Conservation (phyloP, 1,139 yeast species). For the Yamadazyma trypodendri region DNA sequence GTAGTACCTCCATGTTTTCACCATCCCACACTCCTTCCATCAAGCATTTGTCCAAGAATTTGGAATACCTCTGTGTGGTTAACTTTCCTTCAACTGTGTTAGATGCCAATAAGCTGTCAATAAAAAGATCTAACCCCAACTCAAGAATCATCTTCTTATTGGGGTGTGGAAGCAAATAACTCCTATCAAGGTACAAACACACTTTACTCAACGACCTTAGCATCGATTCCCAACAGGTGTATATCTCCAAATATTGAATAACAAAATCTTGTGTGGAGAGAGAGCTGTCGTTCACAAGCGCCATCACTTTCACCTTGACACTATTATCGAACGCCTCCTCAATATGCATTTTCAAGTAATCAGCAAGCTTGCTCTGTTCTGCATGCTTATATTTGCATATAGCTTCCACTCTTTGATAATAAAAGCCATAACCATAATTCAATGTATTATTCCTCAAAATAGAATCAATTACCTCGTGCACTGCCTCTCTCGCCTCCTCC, state of each 20-base stretch:
- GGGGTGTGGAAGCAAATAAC: conserved; percentile 34
- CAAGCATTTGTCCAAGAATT: conserved; percentile 10
- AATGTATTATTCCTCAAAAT: conserved; percentile 21
- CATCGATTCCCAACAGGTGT: conserved; percentile 26
- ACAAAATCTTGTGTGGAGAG: conserved; percentile 7
- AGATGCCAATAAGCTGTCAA: conserved; percentile 18
- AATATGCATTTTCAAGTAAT: conserved; percentile 20
- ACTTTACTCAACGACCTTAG: conserved; percentile 26
- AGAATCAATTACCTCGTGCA: conserved; percentile 18
- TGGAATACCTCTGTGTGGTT: conserved; percentile 10
- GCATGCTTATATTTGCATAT: conserved; percentile 33
- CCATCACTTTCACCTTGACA: conserved; percentile 9
- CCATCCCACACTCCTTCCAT: conserved; percentile 9
- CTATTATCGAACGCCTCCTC: conserved; percentile 14
- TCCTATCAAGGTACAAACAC: conserved; percentile 36
- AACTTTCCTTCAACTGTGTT: conserved; percentile 3
- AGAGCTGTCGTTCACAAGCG: conserved; percentile 3
- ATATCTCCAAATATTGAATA: conserved; percentile 17
- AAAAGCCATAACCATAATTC: conserved; percentile 24
- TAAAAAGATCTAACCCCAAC: conserved; percentile 23
- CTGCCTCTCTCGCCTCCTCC: conserved; percentile 11
- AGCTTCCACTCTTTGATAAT: conserved; percentile 31
- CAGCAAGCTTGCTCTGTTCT: conserved; percentile 31
- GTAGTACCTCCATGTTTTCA: conserved; percentile 10
- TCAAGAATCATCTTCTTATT: conserved; percentile 25